phyloP scores from a whole-genome alignment of 1,139 yeast species.

The Sugiyamaella sp. region DNA sequence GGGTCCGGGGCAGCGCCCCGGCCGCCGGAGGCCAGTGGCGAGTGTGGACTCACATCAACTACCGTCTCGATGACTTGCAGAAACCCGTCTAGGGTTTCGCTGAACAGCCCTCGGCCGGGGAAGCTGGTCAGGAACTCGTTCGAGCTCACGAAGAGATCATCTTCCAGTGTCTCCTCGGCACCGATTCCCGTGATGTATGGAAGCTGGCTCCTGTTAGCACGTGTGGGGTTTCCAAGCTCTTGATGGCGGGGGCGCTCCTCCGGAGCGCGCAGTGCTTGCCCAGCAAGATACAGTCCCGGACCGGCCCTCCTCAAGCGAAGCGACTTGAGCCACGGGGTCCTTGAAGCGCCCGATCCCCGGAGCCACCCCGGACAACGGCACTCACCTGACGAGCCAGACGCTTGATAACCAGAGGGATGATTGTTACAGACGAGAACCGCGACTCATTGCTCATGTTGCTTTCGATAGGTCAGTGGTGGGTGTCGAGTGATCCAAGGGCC shows the following conservation, averaged over 20 bases:
- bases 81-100: conserved; percentile 33
- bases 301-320: too few species aligned
- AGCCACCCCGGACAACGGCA: too few species aligned
- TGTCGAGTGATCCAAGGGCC: too few species aligned
- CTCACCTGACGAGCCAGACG: conserved; percentile 25
- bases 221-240: not conserved
- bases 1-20: not conserved
- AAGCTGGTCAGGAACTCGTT: conserved; percentile 30
- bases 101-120: conserved; percentile 31
- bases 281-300: too few species aligned
- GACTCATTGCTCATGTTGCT: conserved; percentile 15
- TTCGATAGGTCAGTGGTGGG: not conserved
- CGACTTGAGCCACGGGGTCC: too few species aligned
- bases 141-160: conserved; percentile 30
- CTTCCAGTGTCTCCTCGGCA: conserved; percentile 35
- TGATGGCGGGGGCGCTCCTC: not conserved
- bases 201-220: conserved; percentile 26
- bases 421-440: conserved; percentile 17
- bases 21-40: not conserved
- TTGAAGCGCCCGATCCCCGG: too few species aligned
- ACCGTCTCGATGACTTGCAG: conserved; percentile 26
- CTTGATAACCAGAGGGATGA: conserved; percentile 26
- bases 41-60: conserved; percentile 28
- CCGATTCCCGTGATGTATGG: conserved; percentile 35
- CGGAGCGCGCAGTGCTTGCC: not conserved